Percentiles rank a stretch among this genome's conserved stretches.
These are phyloP conservation scores for Epipyxis sp. DNA, from an alignment of 108 stramenopile species.

Conservation along the genomic window DNA sequence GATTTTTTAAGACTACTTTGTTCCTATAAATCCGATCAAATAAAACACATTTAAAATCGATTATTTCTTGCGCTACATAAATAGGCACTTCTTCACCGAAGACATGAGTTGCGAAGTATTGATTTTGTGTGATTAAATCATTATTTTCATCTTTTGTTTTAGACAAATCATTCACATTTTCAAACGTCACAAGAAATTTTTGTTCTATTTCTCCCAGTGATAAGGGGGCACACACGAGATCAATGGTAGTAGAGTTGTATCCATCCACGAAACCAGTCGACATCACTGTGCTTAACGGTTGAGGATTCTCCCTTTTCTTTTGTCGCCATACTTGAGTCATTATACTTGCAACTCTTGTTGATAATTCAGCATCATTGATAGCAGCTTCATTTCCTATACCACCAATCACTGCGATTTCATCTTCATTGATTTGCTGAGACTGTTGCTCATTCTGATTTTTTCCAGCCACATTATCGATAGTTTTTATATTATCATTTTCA, in stretches of 20 bases:
- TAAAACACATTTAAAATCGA: slow-evolving; percentile 53
- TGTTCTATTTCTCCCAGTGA: slow-evolving; percentile 29
- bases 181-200: slow-evolving; percentile 1
- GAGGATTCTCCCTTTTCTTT: background rate
- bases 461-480: background rate
- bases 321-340: background rate
- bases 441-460: background rate
- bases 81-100: slow-evolving; percentile 40
- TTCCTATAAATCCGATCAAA: slow-evolving; percentile 57
- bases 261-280: slow-evolving; percentile 40
- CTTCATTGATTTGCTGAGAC: background rate
- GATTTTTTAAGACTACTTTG: slow-evolving; percentile 52
- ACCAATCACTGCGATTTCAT: background rate
- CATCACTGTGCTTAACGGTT: background rate
- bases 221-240: slow-evolving; percentile 51
- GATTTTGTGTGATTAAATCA: slow-evolving; percentile 35
- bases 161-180: slow-evolving; percentile 1
- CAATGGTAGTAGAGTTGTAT: slow-evolving; percentile 41
- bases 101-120: slow-evolving; percentile 32
- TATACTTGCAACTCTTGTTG: background rate
- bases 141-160: slow-evolving; percentile 22
- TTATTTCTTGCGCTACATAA: slow-evolving; percentile 39
- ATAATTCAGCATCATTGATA: background rate
- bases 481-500: too few species aligned
- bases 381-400: background rate